Evolutionary conservation across 768 basidiomycete genomes (phyloP), one percentile per base, ranked within the genome.

Genomic region (Termitomyces sp.): DNA sequence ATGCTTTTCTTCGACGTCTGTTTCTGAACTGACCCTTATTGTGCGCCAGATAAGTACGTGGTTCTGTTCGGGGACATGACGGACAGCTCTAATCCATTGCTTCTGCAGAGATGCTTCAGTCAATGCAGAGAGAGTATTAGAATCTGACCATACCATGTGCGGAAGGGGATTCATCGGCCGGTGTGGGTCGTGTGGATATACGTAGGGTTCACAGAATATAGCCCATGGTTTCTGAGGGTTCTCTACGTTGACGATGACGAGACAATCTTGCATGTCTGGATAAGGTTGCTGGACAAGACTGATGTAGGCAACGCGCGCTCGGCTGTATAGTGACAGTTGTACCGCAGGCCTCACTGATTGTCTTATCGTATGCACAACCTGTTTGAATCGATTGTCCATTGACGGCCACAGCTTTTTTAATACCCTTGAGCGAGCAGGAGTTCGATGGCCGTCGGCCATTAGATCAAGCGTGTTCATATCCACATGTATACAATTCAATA

Each of bases 31-130:
- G 2, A 12, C 13, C 32, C 3, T 16, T 47, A 79, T 60, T 4
- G 72, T 70, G 36, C 85, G 82, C 46, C 84, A 72, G 53, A 84
- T 71, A 22, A 86, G 69, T 13, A 86, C 67, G 53, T 81, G 74
- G 9, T 71, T 68, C 64, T 86, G 84, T 14, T 71, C 68, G 2
- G 83, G 82, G 36, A 84, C 65, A 26, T 79, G 73, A 31, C 82
- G 78, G 49, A 83, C 68, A n/a, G 76, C 79, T 55, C 74, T 76
- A 58, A 87, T 80, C 24, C 71, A 69, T 62, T 83, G 79, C 27
- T 70, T 68, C 82, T 83, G 53, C 16, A 37, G 12, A 39, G 36
- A 42, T 53, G 26, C 13, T 32, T 43, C 39, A 57, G 34, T 13
- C 14, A 16, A 31, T 7, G n/a, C n/a, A 46, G 6, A n/a, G 22